These are phyloP conservation scores for Corymbia citriodora DNA, from an alignment of 441 rosid species.

Conservation along the genomic window DNA sequence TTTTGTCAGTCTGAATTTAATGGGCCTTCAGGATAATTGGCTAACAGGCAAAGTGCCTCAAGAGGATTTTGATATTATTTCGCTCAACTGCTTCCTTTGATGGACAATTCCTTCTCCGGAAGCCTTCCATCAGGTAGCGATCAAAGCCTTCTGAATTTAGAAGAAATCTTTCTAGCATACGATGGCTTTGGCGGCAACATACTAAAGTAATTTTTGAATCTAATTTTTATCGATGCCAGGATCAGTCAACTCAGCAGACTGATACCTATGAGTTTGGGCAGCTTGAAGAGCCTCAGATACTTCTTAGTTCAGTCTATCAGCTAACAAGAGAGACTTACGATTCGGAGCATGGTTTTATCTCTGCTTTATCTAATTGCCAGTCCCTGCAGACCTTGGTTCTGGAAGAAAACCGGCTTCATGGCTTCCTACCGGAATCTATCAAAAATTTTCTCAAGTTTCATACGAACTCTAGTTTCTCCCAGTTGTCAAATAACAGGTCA, in stretches of 20 bases:
- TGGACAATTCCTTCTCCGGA: neutral
- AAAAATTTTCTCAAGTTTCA: neutral
- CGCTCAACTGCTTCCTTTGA: neutral
- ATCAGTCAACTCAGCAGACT: neutral
- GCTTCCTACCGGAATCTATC: neutral
- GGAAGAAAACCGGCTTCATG: neutral
- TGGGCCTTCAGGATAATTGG: neutral
- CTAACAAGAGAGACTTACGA: neutral
- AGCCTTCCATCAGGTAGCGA: neutral
- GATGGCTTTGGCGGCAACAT: neutral
- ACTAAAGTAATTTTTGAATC: neutral
- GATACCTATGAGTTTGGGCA: neutral
- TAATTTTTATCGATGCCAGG: neutral
- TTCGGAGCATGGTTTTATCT: neutral
- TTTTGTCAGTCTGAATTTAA: neutral
- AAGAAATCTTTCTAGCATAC: neutral
- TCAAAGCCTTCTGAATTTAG: neutral
- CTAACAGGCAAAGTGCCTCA: neutral
- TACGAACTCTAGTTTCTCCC: fast-evolving
- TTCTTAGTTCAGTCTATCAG: neutral
- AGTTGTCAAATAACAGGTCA: neutral
- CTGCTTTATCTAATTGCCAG: neutral
- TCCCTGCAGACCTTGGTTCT: fast-evolving
- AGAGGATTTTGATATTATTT: neutral
- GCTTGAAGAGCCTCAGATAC: neutral